Evolutionary conservation across 2,329 filamentous ascomycete species (phyloP).

Genomic region (Claviceps arundinis): DNA sequence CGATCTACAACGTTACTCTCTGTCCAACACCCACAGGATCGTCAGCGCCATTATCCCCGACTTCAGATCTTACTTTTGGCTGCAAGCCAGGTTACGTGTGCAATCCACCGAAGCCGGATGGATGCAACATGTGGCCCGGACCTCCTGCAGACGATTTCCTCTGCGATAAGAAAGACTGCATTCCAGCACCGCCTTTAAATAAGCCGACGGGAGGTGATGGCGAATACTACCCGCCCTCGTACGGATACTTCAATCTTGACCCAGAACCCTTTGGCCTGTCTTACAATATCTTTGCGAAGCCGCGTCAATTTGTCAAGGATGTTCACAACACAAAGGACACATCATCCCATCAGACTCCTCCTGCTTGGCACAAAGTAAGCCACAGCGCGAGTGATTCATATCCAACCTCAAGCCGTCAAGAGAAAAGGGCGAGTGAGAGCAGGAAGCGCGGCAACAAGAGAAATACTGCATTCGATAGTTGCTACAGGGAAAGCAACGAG

Average conservation of each 20-base stretch:
- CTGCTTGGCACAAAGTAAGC: constrained; percentile 13
- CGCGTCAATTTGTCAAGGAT: constrained; percentile 21
- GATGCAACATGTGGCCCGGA: constrained; percentile 38
- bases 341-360: constrained; percentile 38
- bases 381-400: not conserved
- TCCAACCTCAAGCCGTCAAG: not conserved
- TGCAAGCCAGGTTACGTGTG: constrained; percentile 41
- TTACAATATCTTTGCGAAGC: constrained; percentile 45
- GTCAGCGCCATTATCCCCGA: constrained; percentile 17
- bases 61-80: constrained; percentile 36
- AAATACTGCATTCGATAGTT: constrained; percentile 30
- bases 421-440: not conserved
- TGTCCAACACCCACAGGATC: constrained; percentile 32
- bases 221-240: constrained; percentile 34
- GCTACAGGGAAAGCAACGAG: constrained; percentile 40
- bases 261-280: constrained; percentile 47
- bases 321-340: constrained; percentile 30
- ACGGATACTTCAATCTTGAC: constrained; percentile 52
- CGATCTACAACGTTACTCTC: constrained; percentile 19
- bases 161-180: constrained; percentile 33
- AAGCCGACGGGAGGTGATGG: constrained; percentile 29
- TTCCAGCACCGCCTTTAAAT: constrained; percentile 24
- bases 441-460: constrained; percentile 21
- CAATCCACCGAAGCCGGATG: constrained; percentile 32
- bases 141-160: constrained; percentile 32